These are phyloP conservation scores for Botryobasidium botryosum DNA, from an alignment of 768 basidiomycete genomes.

Conservation along the genomic window DNA sequence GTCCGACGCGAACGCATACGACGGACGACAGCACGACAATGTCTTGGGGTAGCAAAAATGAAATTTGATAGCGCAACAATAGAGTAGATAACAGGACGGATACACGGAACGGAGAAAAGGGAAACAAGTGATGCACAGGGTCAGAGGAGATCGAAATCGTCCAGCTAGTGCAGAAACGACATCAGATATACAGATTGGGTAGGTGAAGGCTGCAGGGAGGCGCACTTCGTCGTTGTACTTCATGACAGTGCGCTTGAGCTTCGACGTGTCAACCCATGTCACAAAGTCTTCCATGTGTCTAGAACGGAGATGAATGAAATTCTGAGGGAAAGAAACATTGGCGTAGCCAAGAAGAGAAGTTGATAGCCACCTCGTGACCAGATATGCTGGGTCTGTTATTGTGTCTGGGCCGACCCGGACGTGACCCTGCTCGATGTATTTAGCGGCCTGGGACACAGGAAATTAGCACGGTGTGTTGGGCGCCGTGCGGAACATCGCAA, in stretches of 20 bases:
- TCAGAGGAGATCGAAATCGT: constrained; percentile 83
- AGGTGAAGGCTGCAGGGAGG: constrained; percentile 13
- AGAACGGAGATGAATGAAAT: not conserved
- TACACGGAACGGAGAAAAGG: too few species aligned
- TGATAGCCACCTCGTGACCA: constrained; percentile 60
- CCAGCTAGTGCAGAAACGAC: constrained; percentile 40
- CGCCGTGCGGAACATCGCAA: not conserved
- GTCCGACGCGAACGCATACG: too few species aligned
- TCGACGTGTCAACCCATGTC: constrained; percentile 97
- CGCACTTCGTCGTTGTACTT: constrained; percentile 89
- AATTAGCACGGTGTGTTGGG: too few species aligned
- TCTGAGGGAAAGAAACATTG: not conserved
- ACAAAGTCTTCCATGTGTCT: constrained; percentile 99
- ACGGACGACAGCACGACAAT: too few species aligned
- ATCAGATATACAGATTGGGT: not conserved
- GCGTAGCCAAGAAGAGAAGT: constrained; percentile 3
- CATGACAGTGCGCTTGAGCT: constrained; percentile 91
- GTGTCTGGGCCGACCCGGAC: constrained; percentile 93
- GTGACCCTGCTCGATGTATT: constrained; percentile 97
- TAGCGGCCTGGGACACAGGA: constrained; percentile 75
- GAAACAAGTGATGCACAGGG: too few species aligned
- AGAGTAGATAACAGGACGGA: too few species aligned
- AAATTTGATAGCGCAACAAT: too few species aligned
- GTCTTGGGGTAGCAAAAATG: too few species aligned
- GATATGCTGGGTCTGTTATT: constrained; percentile 87